These are phyloP conservation scores for Penicillium diatomitis DNA, from an alignment of 495 filamentous ascomycete species.

Conservation along the genomic window DNA sequence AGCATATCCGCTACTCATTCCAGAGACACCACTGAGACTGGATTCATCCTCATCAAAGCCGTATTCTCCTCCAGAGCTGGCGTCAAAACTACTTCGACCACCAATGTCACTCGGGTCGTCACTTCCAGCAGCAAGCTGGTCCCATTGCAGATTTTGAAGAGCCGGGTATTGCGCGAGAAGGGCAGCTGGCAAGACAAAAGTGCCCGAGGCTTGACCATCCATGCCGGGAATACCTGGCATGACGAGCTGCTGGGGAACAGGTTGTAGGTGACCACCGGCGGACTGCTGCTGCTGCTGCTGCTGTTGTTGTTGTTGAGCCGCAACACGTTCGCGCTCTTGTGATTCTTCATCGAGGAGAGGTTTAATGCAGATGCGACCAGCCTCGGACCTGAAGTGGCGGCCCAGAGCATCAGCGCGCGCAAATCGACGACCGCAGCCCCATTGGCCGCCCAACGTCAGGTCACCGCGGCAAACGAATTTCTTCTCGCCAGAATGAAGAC, in stretches of 20 bases:
- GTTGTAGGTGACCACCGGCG: conserved; percentile 29
- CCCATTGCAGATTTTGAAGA: conserved; percentile 76
- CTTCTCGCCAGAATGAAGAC: conserved; percentile 85
- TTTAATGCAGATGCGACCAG: conserved; percentile 92
- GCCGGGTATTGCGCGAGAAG: conserved; percentile 87
- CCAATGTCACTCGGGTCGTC: conserved; percentile 67
- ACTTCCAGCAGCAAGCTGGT: conserved; percentile 37
- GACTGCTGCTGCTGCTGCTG: conserved; percentile 31
- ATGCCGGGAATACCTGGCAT: conserved; percentile 32
- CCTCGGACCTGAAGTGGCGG: conserved; percentile 94
- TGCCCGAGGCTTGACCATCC: conserved; percentile 34
- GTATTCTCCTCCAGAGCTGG: conserved; percentile 58
- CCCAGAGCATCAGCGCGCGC: conserved; percentile 92
- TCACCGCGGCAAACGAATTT: conserved; percentile 95
- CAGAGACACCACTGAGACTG: conserved; percentile 24
- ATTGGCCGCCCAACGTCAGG: conserved; percentile 68
- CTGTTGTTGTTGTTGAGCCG: conserved; percentile 54
- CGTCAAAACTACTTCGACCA: conserved; percentile 82
- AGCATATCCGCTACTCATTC: conserved; percentile 27
- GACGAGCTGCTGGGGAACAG: conserved; percentile 34
- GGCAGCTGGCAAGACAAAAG: conserved; percentile 73
- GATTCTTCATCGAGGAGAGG: conserved; percentile 87
- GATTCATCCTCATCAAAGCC: conserved; percentile 44
- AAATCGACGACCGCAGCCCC: conserved; percentile 91
- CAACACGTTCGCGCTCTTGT: conserved; percentile 58